phyloP scores from a whole-genome alignment of 2,329 filamentous ascomycete genomes.

The Alternaria tenuissima region DNA sequence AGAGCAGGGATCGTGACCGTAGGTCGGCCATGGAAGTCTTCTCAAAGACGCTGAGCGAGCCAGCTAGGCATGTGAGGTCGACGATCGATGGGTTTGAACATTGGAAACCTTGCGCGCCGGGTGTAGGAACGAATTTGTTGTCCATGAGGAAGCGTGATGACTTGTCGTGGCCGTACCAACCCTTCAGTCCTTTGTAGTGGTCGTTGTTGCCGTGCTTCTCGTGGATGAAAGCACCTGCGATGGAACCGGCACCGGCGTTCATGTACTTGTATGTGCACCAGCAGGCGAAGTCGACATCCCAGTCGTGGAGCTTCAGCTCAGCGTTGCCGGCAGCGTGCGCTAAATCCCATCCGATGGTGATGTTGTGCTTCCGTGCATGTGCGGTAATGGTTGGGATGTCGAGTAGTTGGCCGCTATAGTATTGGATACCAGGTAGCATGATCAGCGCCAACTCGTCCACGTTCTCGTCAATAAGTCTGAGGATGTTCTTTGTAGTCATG shows the following conservation, averaged over 20 bases:
- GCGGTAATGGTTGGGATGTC: slow-evolving; percentile 82
- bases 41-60: slow-evolving; percentile 76
- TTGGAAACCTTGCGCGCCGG: slow-evolving; percentile 82
- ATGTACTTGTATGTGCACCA: slow-evolving; percentile 98
- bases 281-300: slow-evolving; percentile 87
- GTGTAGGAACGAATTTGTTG: slow-evolving; percentile 77
- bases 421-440: slow-evolving; percentile 85
- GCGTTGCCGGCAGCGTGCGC: slow-evolving; percentile 89
- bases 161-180: slow-evolving; percentile 90
- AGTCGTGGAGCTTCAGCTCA: slow-evolving; percentile 79
- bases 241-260: slow-evolving; percentile 82
- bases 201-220: slow-evolving; percentile 70
- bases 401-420: slow-evolving; percentile 87
- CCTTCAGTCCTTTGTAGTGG: slow-evolving; percentile 73
- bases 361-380: slow-evolving; percentile 73
- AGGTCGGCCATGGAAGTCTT: slow-evolving; percentile 73
- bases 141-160: slow-evolving; percentile 81
- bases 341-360: slow-evolving; percentile 85
- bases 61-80: slow-evolving; percentile 78
- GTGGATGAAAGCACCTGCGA: slow-evolving; percentile 82
- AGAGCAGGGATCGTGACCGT: slow-evolving; percentile 72
- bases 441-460: slow-evolving; percentile 76
- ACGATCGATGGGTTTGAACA: slow-evolving; percentile 83
- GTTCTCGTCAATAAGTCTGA: slow-evolving; percentile 76
- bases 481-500: slow-evolving; percentile 73